Conservation (phyloP, 768 basidiomycete genomes). For the Lactarius deliciosus region DNA sequence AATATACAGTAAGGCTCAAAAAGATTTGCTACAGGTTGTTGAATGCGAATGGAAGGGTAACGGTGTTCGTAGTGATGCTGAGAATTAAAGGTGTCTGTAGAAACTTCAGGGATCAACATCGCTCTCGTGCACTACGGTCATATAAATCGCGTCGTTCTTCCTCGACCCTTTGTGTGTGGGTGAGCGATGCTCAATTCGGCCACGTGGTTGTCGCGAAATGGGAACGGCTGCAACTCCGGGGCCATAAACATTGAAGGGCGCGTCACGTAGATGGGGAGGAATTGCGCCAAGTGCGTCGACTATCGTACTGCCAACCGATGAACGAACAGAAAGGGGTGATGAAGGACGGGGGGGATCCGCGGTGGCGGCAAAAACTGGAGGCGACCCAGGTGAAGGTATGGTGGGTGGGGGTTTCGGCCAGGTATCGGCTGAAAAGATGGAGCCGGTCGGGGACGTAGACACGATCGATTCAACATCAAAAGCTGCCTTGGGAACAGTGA, state of each 20-base stretch:
- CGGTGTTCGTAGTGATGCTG: not conserved
- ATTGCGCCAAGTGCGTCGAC: constrained; percentile 24
- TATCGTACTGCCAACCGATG: constrained; percentile 22
- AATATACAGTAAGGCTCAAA: constrained; percentile 5
- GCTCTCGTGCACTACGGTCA: constrained; percentile 29
- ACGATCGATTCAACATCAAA: constrained; percentile 8
- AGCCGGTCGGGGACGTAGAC: constrained; percentile 11
- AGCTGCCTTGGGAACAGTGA: not conserved
- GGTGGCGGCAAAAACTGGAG: not conserved
- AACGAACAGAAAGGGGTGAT: constrained; percentile 16
- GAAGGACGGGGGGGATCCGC: constrained; percentile 11
- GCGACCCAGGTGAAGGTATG: constrained; percentile 5
- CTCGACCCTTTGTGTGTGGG: constrained; percentile 10
- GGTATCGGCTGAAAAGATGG: constrained; percentile 15
- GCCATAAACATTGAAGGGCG: constrained; percentile 14
- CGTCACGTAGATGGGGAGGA: constrained; percentile 19
- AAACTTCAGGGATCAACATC: not conserved
- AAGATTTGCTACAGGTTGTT: constrained; percentile 23
- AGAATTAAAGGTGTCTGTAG: not conserved
- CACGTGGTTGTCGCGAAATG: constrained; percentile 3
- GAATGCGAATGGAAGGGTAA: constrained; percentile 8
- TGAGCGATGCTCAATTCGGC: constrained; percentile 1
- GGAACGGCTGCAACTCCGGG: constrained; percentile 9
- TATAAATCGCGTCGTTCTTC: constrained; percentile 23
- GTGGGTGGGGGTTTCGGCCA: constrained; percentile 21